Evolutionary conservation across 805 yeast species (phyloP), one percentile per base, ranked within the genome.

Genomic region (Candida maltosa): DNA sequence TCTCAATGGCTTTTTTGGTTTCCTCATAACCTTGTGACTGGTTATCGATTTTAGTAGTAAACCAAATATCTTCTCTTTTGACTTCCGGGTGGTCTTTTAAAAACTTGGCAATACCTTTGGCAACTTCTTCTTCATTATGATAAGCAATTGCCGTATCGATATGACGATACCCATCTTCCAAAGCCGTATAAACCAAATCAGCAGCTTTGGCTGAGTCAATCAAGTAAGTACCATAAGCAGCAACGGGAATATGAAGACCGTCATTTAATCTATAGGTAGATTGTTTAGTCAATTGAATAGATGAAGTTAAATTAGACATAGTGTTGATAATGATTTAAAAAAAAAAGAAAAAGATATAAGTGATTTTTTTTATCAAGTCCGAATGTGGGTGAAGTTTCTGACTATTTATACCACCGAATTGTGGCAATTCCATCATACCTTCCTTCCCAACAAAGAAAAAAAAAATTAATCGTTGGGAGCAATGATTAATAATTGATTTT

Each of bases 61-160:
- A 62, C 62, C 58, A 60, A 18, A 65, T 62, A 18, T 56, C 62
- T 14, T 51, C 49, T 33, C 71, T 46, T 20, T 46, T 32, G 5
- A 55, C 57, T 3, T 39, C 39, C 2, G 70, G 67, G 37, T 69
- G 64, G 35, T 71, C 75, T 23, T 64, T 47, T 16, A 80, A 41
- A 69, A 77, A 83, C 34, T 60, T 52, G 14, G 65, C 56, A 29
- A 83, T 73, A 4, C 83, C 93, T 31, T 70, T 65, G 14, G 78
- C 78, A 4, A 76, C 76, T 44, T 78, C 83, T 11, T 44, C 44
- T 52, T 83, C 87, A 58, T 85, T 85, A 8, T 63, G 60, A 60
- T 86, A 86, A n/a, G 57, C 56, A 7, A 70, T 77, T 5, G 95
- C 95, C 14, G 81, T 65, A 51, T 86, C 93, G 39, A 85, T 62